Evolutionary conservation across 345 rosid genomes (phyloP).

Genomic region (Combretum micranthum): DNA sequence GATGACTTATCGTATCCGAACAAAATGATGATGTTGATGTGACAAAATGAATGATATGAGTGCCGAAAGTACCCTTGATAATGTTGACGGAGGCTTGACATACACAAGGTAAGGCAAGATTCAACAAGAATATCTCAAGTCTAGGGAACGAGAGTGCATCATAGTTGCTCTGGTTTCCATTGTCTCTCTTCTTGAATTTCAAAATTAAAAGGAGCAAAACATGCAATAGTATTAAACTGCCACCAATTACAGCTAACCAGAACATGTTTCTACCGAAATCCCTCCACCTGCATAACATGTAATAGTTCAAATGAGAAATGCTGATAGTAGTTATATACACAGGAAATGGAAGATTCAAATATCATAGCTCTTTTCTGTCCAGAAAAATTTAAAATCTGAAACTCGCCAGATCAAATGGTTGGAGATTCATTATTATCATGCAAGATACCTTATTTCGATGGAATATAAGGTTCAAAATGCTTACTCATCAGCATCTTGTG

Average conservation of each 20-base stretch:
- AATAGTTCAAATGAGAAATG: constrained; percentile 2
- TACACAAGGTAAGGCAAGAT: constrained; percentile 68
- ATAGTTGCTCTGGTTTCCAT: constrained; percentile 33
- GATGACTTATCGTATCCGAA: neutral
- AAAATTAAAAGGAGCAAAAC: constrained; percentile 39
- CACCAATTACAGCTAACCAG: constrained; percentile 68
- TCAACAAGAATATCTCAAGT: constrained; percentile 69
- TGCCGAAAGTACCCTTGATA: constrained; percentile 39
- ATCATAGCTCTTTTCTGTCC: neutral
- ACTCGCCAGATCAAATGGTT: too few relatives aligned
- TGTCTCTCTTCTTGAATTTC: constrained; percentile 36
- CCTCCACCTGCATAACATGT: constrained; percentile 57
- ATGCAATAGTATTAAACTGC: constrained; percentile 62
- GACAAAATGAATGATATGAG: neutral
- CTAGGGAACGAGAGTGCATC: constrained; percentile 76
- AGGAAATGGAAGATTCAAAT: neutral
- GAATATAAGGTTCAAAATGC: constrained; percentile 6
- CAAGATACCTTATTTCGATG: too few relatives aligned
- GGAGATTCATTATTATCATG: too few relatives aligned
- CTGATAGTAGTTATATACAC: constrained; percentile 1
- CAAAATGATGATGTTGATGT: neutral
- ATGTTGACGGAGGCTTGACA: constrained; percentile 64
- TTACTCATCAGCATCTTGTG: constrained; percentile 49
- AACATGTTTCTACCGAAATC: constrained; percentile 81
- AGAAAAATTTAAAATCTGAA: too few relatives aligned